Percentiles rank a stretch among this genome's conserved stretches.
Conservation (phyloP, 257 asterid species). For the Nemophila menziesii region DNA sequence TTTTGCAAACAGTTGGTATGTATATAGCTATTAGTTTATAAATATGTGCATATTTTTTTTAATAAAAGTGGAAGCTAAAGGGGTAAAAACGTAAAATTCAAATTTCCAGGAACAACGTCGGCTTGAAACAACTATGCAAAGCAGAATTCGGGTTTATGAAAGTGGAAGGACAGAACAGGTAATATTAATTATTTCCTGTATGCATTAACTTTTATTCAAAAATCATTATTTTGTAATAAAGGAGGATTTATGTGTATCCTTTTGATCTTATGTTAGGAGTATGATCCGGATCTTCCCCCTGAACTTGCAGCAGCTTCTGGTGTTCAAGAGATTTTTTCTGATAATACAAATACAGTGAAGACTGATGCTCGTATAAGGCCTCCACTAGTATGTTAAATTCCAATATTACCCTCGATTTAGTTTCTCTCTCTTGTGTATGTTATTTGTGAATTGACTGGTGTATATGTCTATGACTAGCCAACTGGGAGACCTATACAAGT, state of each 20-base stretch:
- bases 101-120: conserved; percentile 81
- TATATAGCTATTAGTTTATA: not conserved
- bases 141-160: conserved; percentile 91
- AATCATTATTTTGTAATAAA: not conserved
- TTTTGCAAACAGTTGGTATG: conserved; percentile 93
- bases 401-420: not conserved
- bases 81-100: conserved; percentile 15
- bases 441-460: conserved; percentile 12
- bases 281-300: conserved; percentile 97
- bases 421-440: not conserved
- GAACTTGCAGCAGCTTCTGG: conserved; percentile 97
- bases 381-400: conserved; percentile 36
- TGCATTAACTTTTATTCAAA: not conserved
- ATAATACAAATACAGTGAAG: conserved; percentile 39
- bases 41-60: conserved; percentile 1
- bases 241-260: conserved; percentile 1
- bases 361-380: conserved; percentile 46
- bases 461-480: conserved; percentile 43
- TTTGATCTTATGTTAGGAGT: conserved; percentile 40
- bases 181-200: conserved; percentile 8
- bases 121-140: conserved; percentile 84
- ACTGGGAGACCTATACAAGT: conserved; percentile 95
- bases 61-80: conserved; percentile 11
- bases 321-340: conserved; percentile 50
- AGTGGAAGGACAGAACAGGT: conserved; percentile 96